Percentiles rank a stretch among this genome's conserved stretches.
Evolutionary conservation across 78 protist species (phyloP).

Genomic region (Anaeramoeba ignava): DNA sequence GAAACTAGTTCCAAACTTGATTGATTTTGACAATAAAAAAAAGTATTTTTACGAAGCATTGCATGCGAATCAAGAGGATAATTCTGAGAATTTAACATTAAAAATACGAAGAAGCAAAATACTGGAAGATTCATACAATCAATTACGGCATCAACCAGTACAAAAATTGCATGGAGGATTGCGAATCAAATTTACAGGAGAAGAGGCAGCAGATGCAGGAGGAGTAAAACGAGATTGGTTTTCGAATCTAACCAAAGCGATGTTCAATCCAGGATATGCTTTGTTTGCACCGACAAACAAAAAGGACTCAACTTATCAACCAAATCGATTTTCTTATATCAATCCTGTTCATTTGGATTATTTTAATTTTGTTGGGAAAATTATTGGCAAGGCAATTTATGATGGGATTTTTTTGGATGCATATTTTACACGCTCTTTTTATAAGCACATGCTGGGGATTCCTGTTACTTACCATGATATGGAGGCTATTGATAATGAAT

Average conservation of each 20-base stretch:
- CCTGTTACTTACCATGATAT: slow-evolving; percentile 1
- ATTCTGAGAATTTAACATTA: slow-evolving; percentile 31
- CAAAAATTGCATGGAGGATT: slow-evolving; percentile 19
- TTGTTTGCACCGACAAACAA: too few relatives aligned
- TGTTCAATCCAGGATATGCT: too few relatives aligned
- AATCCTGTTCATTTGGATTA: slow-evolving; percentile 18
- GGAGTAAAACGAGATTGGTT: too few relatives aligned
- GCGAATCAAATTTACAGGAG: too few relatives aligned
- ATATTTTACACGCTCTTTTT: slow-evolving; percentile 31
- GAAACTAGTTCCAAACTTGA: slow-evolving; percentile 28
- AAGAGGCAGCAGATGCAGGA: too few relatives aligned
- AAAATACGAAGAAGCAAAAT: slow-evolving; percentile 42
- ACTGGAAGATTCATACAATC: slow-evolving; percentile 46
- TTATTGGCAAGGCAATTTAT: slow-evolving; percentile 22
- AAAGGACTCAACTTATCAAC: too few relatives aligned
- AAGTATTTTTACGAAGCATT: slow-evolving; percentile 35
- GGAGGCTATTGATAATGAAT: too few relatives aligned
- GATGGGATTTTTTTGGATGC: slow-evolving; percentile 18
- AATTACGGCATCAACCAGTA: slow-evolving; percentile 43
- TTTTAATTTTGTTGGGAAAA: slow-evolving; percentile 16
- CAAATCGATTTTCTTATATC: too few relatives aligned
- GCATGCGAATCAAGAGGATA: too few relatives aligned
- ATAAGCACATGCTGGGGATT: too few relatives aligned
- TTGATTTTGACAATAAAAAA: slow-evolving; percentile 62
- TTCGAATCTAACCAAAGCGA: too few relatives aligned